Base-by-base conservation (phyloP, 2,329 filamentous ascomycete genomes). In the Polytolypa hystricis region DNA sequence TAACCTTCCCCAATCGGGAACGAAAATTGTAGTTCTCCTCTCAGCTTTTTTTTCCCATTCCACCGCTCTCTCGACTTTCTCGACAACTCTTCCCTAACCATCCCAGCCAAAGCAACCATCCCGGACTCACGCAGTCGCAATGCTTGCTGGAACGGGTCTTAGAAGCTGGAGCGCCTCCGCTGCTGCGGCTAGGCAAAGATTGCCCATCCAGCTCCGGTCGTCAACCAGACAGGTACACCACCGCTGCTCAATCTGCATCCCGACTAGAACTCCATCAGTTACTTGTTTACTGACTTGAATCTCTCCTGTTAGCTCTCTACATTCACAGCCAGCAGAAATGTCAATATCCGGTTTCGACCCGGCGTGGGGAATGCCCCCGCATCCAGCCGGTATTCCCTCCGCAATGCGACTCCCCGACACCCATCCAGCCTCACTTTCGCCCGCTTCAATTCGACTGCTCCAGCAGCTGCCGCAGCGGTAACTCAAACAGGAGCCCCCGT, bases 131-230 rank as follows among this genome's bases (percentile, higher is more conserved):
- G 18, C 27, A 14, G 44, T 39, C 36, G 54, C 50, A 47, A 77
- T 77, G 73, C 60, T 77, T 53, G 67, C 69, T 52, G 68, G 69
- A 47, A 66, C 66, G 65, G 67, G 70, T 47, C 49, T 74, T 38
- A 59, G 65, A 43, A 66, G 62, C 57, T 61, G 65, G 40, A 55
- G 57, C 51, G 61, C 64, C 36, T 58, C 64, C 45, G 54, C 66
- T 45, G 61, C 58, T 30, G 37, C 54, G 41, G 46, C 49, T 35
- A 54, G 48, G 39, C 50, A 53, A 46, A 46, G 47, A 41, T 46
- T 52, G 37, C 40, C 47, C 42, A 40, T 47, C 16, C 46, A 52
- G 27, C 44, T 52, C 16, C 50, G 48, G 39, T 54, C n/a, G n/a
- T n/a, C 54, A 19, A 47, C 47, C 38, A 53, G 58, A 51, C 55